Evolutionary conservation across 306 rosid genomes (phyloP).

Genomic region (Sphenostylis stenocarpa): DNA sequence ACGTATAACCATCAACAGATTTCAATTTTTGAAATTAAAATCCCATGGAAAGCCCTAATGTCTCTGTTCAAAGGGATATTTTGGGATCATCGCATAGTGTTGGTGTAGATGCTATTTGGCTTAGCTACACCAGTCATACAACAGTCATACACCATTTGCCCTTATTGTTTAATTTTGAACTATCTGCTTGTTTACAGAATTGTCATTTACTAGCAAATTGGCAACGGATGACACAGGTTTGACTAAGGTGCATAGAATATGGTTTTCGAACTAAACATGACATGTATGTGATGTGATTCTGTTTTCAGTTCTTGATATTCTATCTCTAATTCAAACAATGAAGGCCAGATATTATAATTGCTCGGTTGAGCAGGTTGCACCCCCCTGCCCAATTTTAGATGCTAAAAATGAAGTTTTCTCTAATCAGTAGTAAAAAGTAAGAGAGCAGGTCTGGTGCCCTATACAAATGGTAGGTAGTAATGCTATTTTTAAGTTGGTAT

Average conservation of each 20-base stretch:
- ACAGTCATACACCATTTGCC: too few relatives aligned
- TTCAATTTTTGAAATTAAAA: too few relatives aligned
- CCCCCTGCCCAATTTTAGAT: not conserved
- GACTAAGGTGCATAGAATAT: not conserved
- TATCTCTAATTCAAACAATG: not conserved
- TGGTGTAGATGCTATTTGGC: too few relatives aligned
- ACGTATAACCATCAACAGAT: too few relatives aligned
- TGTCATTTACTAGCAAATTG: not conserved
- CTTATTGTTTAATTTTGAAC: not conserved
- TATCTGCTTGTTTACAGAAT: not conserved
- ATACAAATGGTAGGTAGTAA: not conserved
- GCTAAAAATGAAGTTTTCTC: not conserved
- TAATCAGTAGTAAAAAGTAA: not conserved
- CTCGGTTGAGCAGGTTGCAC: not conserved
- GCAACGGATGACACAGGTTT: not conserved
- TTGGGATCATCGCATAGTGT: too few relatives aligned
- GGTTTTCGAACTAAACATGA: slow-evolving; percentile 2
- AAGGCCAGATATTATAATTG: not conserved
- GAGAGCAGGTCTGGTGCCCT: slow-evolving; percentile 1
- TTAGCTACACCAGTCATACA: too few relatives aligned
- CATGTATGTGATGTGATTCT: slow-evolving; percentile 1
- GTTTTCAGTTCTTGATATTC: too few relatives aligned
- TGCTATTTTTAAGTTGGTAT: not conserved
- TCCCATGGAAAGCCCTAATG: too few relatives aligned
- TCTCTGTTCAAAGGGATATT: too few relatives aligned